Conservation (phyloP, 2,329 filamentous ascomycete genomes). For the Tympanopsis confertula region DNA sequence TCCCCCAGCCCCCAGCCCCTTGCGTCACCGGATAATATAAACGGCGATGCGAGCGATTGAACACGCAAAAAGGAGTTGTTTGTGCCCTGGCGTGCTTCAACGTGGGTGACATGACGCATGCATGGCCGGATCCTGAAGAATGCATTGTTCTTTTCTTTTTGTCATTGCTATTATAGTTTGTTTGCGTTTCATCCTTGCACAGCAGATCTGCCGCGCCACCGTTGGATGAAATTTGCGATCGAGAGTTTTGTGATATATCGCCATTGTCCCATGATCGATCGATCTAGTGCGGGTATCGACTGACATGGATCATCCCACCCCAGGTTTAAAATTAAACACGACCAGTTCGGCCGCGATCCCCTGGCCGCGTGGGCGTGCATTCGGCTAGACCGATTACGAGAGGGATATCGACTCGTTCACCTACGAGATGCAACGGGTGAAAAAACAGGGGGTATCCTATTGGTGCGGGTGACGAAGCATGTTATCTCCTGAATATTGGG, state of each 20-base stretch:
- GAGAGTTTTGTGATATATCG: not conserved
- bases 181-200: no score
- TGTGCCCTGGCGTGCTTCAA: no score
- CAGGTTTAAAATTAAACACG: slow-evolving; percentile 61
- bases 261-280: not conserved
- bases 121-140: no score
- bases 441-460: slow-evolving; percentile 39
- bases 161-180: no score
- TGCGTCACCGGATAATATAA: no score
- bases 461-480: slow-evolving; percentile 46
- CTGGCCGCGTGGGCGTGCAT: slow-evolving; percentile 59
- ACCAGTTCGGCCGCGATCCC: slow-evolving; percentile 48
- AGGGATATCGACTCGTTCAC: slow-evolving; percentile 49
- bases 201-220: no score
- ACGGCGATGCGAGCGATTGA: no score
- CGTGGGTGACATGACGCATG: no score
- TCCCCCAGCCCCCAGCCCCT: no score
- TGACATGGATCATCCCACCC: slow-evolving; percentile 1
- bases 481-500: slow-evolving; percentile 1
- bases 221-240: no score
- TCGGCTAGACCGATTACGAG: slow-evolving; percentile 49
- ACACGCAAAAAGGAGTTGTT: no score
- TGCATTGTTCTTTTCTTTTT: no score
- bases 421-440: slow-evolving; percentile 45
- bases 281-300: not conserved